A percentile compares a stretch with the other conserved stretches of the same genome.
These are phyloP conservation scores for Tylopilus balloui DNA, from an alignment of 768 basidiomycete genomes.

Conservation along the genomic window DNA sequence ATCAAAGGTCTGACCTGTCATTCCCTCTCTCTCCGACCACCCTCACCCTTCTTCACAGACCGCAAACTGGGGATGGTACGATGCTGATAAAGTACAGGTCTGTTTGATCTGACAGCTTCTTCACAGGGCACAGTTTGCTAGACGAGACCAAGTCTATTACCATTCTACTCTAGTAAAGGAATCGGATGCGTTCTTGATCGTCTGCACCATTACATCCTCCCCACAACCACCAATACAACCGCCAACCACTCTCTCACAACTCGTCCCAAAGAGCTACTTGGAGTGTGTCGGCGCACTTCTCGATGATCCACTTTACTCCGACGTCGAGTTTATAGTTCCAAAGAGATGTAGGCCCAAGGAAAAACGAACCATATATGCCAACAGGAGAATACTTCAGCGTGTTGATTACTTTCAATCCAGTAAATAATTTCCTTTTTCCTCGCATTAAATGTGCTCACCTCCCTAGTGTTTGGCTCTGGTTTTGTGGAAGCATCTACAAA, in stretches of 20 bases:
- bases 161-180: slow-evolving; percentile 46
- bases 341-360: slow-evolving; percentile 36
- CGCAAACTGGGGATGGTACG: slow-evolving; percentile 85
- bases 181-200: slow-evolving; percentile 68
- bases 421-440: slow-evolving; percentile 26
- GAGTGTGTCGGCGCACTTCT: slow-evolving; percentile 70
- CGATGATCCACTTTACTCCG: slow-evolving; percentile 81
- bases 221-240: slow-evolving; percentile 47
- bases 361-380: slow-evolving; percentile 56
- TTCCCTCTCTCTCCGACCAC: neutral
- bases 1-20: slow-evolving; percentile 44
- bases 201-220: slow-evolving; percentile 73
- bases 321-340: slow-evolving; percentile 77
- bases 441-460: neutral
- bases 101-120: slow-evolving; percentile 1
- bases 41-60: slow-evolving; percentile 42
- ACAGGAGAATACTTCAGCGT: slow-evolving; percentile 59
- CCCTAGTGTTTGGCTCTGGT: slow-evolving; percentile 65
- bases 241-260: slow-evolving; percentile 42
- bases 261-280: slow-evolving; percentile 63
- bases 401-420: slow-evolving; percentile 79
- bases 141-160: slow-evolving; percentile 66
- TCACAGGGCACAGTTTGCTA: slow-evolving; percentile 72
- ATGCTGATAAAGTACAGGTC: neutral
- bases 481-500: slow-evolving; percentile 56